Conservation (phyloP, 2,329 filamentous ascomycete species). For the Aureobasidium sp. region DNA sequence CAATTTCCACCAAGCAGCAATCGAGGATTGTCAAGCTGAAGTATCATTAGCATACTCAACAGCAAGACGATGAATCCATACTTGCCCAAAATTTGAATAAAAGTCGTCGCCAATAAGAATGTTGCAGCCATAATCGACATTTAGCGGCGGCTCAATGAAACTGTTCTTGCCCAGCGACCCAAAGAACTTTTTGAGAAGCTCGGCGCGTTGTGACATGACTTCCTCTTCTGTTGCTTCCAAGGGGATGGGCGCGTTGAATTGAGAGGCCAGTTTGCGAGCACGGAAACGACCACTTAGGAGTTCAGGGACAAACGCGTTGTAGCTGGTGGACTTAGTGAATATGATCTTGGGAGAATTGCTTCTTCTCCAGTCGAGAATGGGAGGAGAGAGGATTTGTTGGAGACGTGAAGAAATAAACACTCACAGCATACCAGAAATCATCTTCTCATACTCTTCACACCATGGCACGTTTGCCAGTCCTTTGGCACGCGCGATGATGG, state of each 20-base stretch:
- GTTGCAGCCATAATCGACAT: conserved; percentile 60
- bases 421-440: conserved; percentile 57
- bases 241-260: conserved; percentile 53
- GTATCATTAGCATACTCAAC: neutral
- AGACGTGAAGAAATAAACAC: conserved; percentile 16
- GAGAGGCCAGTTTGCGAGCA: conserved; percentile 49
- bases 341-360: neutral
- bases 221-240: conserved; percentile 17
- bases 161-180: conserved; percentile 32
- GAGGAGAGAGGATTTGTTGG: neutral
- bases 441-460: conserved; percentile 56
- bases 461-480: conserved; percentile 47
- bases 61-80: neutral
- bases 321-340: conserved; percentile 32
- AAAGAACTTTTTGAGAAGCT: conserved; percentile 26
- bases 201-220: conserved; percentile 24
- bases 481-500: conserved; percentile 30
- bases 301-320: conserved; percentile 44
- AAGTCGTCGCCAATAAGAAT: conserved; percentile 55
- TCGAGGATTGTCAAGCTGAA: conserved; percentile 41
- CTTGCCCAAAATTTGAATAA: conserved; percentile 53
- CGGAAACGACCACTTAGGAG: conserved; percentile 47
- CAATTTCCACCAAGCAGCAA: conserved; percentile 46
- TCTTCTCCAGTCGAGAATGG: neutral
- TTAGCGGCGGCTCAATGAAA: conserved; percentile 55